These are phyloP conservation scores for Pichia insulana DNA, from an alignment of 805 yeast genomes.

Conservation along the genomic window DNA sequence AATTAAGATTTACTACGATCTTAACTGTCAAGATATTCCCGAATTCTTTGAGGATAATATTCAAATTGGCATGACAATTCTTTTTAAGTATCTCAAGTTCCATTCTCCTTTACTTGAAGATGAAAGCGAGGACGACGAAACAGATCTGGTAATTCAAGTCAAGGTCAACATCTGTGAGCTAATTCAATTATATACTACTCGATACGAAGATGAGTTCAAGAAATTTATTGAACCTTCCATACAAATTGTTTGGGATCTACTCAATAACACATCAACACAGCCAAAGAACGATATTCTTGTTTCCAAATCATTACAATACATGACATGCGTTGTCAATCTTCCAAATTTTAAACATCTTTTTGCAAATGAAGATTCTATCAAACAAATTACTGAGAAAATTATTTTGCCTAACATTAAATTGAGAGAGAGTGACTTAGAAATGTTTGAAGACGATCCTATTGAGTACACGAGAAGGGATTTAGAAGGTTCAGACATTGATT, in stretches of 20 bases:
- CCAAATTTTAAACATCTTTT: constrained; percentile 62
- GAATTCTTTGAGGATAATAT: constrained; percentile 94
- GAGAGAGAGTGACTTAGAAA: constrained; percentile 82
- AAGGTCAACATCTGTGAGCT: constrained; percentile 81
- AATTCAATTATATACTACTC: constrained; percentile 73
- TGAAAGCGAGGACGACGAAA: constrained; percentile 56
- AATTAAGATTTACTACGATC: constrained; percentile 79
- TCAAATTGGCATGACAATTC: constrained; percentile 62
- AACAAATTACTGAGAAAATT: constrained; percentile 72
- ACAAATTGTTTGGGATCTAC: constrained; percentile 70
- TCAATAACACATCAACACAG: constrained; percentile 56
- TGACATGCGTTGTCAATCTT: constrained; percentile 71
- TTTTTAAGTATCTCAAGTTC: constrained; percentile 73
- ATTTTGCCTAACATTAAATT: constrained; percentile 82
- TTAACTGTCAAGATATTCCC: constrained; percentile 96
- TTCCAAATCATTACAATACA: constrained; percentile 68
- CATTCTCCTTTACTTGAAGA: constrained; percentile 46
- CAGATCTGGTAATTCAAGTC: constrained; percentile 60
- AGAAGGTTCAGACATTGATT: constrained; percentile 90
- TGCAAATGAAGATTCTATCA: constrained; percentile 49
- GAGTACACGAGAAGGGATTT: constrained; percentile 86
- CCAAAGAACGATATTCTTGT: constrained; percentile 79
- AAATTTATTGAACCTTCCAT: constrained; percentile 69
- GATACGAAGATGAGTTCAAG: constrained; percentile 91
- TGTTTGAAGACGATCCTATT: constrained; percentile 95